Evolutionary conservation across 140 eudicot species (phyloP).

Genomic region (Flaveria floridana): DNA sequence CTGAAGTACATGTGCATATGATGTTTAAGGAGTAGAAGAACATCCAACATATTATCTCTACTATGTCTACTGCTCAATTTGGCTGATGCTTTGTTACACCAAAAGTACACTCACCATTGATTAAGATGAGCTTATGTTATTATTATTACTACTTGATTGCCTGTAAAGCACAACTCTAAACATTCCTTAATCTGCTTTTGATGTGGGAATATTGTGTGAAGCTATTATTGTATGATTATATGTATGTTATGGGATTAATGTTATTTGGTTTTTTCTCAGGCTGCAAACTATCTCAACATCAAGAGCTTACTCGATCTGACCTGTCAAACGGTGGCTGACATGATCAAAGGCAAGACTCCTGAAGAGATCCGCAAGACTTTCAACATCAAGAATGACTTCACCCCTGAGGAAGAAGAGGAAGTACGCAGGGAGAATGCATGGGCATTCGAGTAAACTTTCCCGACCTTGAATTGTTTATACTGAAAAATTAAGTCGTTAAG

Average conservation of each 20-base stretch:
- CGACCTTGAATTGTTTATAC: conserved; percentile 18
- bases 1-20: too few species aligned
- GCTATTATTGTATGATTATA: neutral
- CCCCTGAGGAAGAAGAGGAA: conserved; percentile 90
- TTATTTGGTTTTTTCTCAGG: conserved; percentile 35
- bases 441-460: conserved; percentile 24
- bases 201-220: neutral
- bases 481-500: conserved; percentile 12
- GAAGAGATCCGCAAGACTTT: conserved; percentile 76
- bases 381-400: conserved; percentile 73
- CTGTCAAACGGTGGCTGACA: conserved; percentile 82
- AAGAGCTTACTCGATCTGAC: conserved; percentile 67
- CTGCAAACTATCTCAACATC: conserved; percentile 78
- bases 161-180: too few species aligned
- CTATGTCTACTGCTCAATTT: neutral
- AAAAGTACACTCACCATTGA: neutral
- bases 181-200: neutral
- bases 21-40: neutral
- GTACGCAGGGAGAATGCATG: conserved; percentile 71
- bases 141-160: too few species aligned
- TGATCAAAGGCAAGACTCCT: conserved; percentile 85
- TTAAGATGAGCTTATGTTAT: too few species aligned
- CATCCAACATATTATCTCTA: neutral
- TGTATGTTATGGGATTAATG: neutral
- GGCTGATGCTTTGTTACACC: neutral